These are phyloP conservation scores for Boletus sp. DNA, from an alignment of 768 basidiomycete genomes.

Conservation along the genomic window DNA sequence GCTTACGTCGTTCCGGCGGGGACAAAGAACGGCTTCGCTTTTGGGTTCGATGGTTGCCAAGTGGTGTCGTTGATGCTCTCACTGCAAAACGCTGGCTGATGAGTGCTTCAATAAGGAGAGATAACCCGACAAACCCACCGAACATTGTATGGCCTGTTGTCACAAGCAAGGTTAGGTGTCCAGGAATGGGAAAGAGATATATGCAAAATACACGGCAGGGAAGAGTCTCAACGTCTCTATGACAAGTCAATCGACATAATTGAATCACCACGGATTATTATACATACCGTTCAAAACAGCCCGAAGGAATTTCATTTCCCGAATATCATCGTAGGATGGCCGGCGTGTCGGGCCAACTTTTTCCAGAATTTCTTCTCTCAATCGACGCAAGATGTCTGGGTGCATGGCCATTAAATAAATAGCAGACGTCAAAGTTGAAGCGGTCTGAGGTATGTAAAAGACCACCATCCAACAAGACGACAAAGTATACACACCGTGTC, in stretches of 20 bases:
- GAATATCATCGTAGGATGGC: constrained; percentile 43
- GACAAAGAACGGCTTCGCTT: constrained; percentile 30
- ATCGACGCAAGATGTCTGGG: constrained; percentile 37
- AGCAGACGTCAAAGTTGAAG: constrained; percentile 42
- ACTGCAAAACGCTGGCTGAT: constrained; percentile 5
- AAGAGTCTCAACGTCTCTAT: constrained; percentile 35
- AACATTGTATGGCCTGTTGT: constrained; percentile 33
- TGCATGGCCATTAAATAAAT: constrained; percentile 48
- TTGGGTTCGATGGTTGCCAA: constrained; percentile 22
- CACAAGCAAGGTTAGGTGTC: neutral
- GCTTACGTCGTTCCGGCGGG: constrained; percentile 23
- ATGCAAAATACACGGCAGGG: constrained; percentile 29
- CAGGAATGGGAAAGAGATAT: neutral
- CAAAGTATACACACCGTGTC: constrained; percentile 36
- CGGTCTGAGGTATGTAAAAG: constrained; percentile 35
- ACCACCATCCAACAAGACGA: neutral
- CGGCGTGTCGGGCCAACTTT: constrained; percentile 34
- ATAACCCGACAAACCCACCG: constrained; percentile 18
- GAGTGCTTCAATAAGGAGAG: neutral
- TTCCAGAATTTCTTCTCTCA: constrained; percentile 44
- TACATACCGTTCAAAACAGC: constrained; percentile 44
- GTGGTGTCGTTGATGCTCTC: constrained; percentile 24
- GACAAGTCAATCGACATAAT: neutral
- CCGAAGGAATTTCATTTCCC: constrained; percentile 42
- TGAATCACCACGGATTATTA: no score